These are phyloP conservation scores for Physcomitrellopsis africana DNA, from an alignment of 225 moss, liverwort and hornwort species.

Conservation along the genomic window DNA sequence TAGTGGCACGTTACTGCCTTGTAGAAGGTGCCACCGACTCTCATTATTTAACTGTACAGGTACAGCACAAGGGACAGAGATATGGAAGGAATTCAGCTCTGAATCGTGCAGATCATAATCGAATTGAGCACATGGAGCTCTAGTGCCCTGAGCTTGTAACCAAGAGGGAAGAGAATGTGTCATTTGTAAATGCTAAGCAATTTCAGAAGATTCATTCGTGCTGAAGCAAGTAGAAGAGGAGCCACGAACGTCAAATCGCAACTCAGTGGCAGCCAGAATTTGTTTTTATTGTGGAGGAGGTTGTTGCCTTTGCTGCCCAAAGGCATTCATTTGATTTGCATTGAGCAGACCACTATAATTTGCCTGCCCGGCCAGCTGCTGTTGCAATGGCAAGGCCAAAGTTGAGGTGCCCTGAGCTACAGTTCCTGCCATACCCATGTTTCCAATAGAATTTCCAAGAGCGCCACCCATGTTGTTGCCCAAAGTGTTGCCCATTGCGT, in stretches of 20 bases:
- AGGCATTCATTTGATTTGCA: conserved; percentile 62
- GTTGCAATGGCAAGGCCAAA: conserved; percentile 82
- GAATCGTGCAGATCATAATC: too few species aligned
- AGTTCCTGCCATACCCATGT: conserved; percentile 64
- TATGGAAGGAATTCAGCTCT: background rate
- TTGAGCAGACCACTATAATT: conserved; percentile 60
- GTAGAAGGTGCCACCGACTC: background rate
- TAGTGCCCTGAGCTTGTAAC: background rate
- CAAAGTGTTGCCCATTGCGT: conserved; percentile 36
- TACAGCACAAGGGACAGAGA: background rate
- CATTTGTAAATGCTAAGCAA: background rate
- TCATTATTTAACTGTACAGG: background rate
- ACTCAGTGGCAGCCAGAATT: background rate
- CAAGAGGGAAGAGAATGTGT: background rate
- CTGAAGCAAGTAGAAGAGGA: background rate
- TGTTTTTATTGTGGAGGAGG: conserved; percentile 53
- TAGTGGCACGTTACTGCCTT: too few species aligned
- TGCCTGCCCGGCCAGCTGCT: conserved; percentile 71
- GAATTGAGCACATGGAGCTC: background rate
- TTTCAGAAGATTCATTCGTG: background rate
- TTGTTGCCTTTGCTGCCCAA: conserved; percentile 86
- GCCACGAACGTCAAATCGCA: background rate
- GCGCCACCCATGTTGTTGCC: conserved; percentile 44
- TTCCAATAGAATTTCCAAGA: conserved; percentile 60
- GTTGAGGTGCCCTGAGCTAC: conserved; percentile 79